Evolutionary conservation across 805 yeast genomes (phyloP), one percentile per base, ranked within the genome.

Genomic region (Saturnispora quitensis): DNA sequence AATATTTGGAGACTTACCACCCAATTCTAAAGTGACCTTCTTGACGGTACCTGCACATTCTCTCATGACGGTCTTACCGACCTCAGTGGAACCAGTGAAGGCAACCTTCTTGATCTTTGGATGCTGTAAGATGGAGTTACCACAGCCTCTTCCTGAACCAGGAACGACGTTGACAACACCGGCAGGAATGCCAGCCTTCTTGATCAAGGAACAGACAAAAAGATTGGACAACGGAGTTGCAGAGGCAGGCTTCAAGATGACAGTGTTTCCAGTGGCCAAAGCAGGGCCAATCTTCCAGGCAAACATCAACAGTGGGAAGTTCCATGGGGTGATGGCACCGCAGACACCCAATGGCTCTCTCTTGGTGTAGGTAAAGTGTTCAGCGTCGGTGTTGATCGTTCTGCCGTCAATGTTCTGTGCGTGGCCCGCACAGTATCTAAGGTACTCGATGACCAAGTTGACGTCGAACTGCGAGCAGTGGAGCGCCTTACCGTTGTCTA

Each of bases 71-170:
- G 75, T 76, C 67, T 84, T 80, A 63, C 90, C 90, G 56, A 89
- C 83, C 45, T 84, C 89, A 51, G 97, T 90, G 38, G 97, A 89
- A 60, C 97, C 97, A 52, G 97, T 90, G 73, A 90, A 90, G 12
- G 97, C 95, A 64, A 90, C 77, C 77, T 90, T 90, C 73, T 86
- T 86, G 62, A 90, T 81, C 67, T 77, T 81, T 61, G 82, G 84
- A 71, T 90, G 97, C 53, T 75, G 69, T 47, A 91, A 76, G 58
- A 90, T 77, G 43, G 89, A 85, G 56, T 80, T 80, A 68, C 97
- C 97, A 50, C 91, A 85, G 62, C 77, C 82, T 66, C 80, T 79
- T 67, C 97, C 97, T 61, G 77, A 83, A 53, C 97, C 97, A 58
- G 90, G 81, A 49, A 90, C 76, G 61, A 90, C 78, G 73, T 90